Conservation (phyloP, 2,329 filamentous ascomycete genomes). For the Seiridium cupressi region DNA sequence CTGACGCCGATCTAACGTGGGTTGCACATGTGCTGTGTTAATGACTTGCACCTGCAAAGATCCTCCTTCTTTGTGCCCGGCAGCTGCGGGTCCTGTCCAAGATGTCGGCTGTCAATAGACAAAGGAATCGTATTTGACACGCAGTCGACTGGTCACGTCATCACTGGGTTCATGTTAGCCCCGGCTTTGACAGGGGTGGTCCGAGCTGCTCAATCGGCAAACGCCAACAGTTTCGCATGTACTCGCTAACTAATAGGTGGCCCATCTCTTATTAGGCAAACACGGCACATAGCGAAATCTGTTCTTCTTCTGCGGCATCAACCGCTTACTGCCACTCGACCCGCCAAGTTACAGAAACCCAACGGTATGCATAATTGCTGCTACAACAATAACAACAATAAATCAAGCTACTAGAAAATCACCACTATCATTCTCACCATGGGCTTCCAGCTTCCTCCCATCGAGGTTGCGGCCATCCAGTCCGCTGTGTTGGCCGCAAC, state of each 20-base stretch:
- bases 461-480: slow-evolving; percentile 63
- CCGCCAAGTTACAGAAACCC: too few relatives aligned
- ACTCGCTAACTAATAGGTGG: background rate
- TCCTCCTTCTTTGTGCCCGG: too few relatives aligned
- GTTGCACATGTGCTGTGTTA: background rate
- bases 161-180: background rate
- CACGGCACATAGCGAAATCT: background rate
- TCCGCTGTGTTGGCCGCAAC: slow-evolving; percentile 62
- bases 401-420: too few relatives aligned
- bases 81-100: too few relatives aligned
- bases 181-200: background rate
- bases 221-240: too few relatives aligned
- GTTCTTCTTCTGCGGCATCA: background rate
- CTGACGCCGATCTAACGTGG: background rate
- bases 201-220: background rate
- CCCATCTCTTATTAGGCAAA: background rate
- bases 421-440: slow-evolving; percentile 17
- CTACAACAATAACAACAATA: too few relatives aligned
- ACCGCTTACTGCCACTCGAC: too few relatives aligned
- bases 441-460: slow-evolving; percentile 40
- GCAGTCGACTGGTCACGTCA: background rate
- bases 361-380: too few relatives aligned
- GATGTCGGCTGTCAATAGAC: background rate
- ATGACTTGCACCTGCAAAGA: too few relatives aligned
- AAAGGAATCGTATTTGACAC: background rate